These are phyloP conservation scores for Entomortierella beljakovae DNA, from an alignment of 192 early-diverging fungal species.

Conservation along the genomic window DNA sequence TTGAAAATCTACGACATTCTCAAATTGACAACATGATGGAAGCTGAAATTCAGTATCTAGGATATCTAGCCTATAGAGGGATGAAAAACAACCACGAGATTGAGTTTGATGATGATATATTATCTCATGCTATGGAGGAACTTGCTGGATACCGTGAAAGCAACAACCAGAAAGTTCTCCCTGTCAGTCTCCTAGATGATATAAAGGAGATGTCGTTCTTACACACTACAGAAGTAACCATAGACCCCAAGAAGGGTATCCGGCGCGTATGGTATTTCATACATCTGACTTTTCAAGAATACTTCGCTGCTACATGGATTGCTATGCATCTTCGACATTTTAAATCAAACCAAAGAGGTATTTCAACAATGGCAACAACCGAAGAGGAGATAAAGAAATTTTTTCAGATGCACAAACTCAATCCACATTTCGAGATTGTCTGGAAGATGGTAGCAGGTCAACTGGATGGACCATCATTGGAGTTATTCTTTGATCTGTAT, in stretches of 20 bases:
- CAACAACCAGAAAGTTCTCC: no score
- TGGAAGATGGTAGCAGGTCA: no score
- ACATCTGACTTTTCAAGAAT: no score
- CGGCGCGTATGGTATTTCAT: slow-evolving; percentile 26
- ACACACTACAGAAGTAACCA: slow-evolving; percentile 12
- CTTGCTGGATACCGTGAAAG: no score
- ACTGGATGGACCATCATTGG: slow-evolving; percentile 11
- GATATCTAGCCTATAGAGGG: slow-evolving; percentile 25
- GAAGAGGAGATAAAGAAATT: slow-evolving; percentile 4
- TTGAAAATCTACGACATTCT: no score
- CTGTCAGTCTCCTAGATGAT: neutral
- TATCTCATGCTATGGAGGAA: neutral
- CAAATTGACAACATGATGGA: slow-evolving; percentile 22
- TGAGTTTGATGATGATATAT: slow-evolving; percentile 12
- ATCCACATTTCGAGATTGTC: slow-evolving; percentile 31
- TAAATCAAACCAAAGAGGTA: no score
- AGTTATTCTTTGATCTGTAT: slow-evolving; percentile 11
- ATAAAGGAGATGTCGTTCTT: slow-evolving; percentile 27
- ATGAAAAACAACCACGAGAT: slow-evolving; percentile 26
- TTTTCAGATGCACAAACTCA: slow-evolving; percentile 13
- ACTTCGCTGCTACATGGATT: no score
- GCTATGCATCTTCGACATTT: slow-evolving; percentile 5
- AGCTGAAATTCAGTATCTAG: slow-evolving; percentile 25
- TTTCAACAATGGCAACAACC: neutral
- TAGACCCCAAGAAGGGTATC: slow-evolving; percentile 11